These are phyloP conservation scores for Myxozyma vanderwaltii DNA, from an alignment of 805 yeast species.

Conservation along the genomic window DNA sequence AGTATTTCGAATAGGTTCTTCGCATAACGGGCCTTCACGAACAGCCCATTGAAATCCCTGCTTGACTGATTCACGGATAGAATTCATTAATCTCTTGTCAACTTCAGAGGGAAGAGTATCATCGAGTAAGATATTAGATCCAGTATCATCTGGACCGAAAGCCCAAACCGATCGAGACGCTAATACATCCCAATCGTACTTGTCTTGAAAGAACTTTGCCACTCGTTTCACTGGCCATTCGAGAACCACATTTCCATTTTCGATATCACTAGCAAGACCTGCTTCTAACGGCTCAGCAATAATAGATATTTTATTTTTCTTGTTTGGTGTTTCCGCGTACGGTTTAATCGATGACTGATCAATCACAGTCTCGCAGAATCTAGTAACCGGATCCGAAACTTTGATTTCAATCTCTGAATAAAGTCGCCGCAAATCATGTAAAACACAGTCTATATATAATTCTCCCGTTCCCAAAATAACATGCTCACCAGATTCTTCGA, in stretches of 20 bases:
- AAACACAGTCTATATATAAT: slow-evolving; percentile 75
- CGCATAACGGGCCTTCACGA: slow-evolving; percentile 90
- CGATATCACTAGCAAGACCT: slow-evolving; percentile 58
- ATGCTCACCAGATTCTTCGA: slow-evolving; percentile 89
- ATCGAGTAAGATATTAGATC: slow-evolving; percentile 60
- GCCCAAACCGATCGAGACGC: slow-evolving; percentile 83
- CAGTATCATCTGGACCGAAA: slow-evolving; percentile 60
- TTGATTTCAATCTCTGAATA: slow-evolving; percentile 70
- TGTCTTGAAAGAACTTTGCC: slow-evolving; percentile 56
- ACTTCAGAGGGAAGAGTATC: slow-evolving; percentile 77
- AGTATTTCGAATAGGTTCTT: slow-evolving; percentile 71
- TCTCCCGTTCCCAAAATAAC: slow-evolving; percentile 84
- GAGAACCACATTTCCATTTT: slow-evolving; percentile 47
- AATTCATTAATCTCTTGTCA: slow-evolving; percentile 52
- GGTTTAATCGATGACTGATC: slow-evolving; percentile 69
- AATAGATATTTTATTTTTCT: slow-evolving; percentile 60
- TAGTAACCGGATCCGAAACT: slow-evolving; percentile 81
- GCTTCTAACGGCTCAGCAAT: slow-evolving; percentile 74
- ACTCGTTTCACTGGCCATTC: slow-evolving; percentile 48
- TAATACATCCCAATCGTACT: slow-evolving; percentile 78
- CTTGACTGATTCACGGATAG: slow-evolving; percentile 56
- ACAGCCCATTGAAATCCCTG: slow-evolving; percentile 86
- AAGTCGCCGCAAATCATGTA: slow-evolving; percentile 70
- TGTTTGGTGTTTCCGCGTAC: slow-evolving; percentile 59
- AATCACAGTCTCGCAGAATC: slow-evolving; percentile 74